Percentiles rank a stretch among this genome's conserved stretches.
These are phyloP conservation scores for Spiromastix sp. DNA, from an alignment of 2,329 filamentous ascomycete species.

Conservation along the genomic window DNA sequence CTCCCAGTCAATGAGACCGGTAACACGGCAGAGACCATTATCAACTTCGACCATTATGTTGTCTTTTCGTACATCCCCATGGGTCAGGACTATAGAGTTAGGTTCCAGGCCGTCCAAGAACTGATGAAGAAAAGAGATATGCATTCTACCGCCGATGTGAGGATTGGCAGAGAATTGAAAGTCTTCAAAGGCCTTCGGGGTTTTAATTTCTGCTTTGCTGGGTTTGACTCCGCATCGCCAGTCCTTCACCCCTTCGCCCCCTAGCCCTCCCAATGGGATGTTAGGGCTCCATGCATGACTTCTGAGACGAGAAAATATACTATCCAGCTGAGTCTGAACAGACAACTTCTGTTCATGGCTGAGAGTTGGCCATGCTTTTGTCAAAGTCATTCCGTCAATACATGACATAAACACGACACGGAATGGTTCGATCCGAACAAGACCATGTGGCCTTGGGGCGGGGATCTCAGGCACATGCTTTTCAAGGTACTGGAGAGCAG, in stretches of 20 bases:
- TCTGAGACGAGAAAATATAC: constrained; percentile 15
- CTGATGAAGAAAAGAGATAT: too few species aligned
- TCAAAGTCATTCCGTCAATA: constrained; percentile 15
- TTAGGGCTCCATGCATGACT: constrained; percentile 13
- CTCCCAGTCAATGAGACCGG: constrained; percentile 24
- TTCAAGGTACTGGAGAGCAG: constrained; percentile 17
- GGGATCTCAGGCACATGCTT: constrained; percentile 17
- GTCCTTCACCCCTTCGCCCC: too few species aligned
- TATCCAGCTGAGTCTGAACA: constrained; percentile 10
- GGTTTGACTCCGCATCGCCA: too few species aligned
- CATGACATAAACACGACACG: constrained; percentile 21
- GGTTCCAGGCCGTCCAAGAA: too few species aligned
- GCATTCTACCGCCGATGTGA: too few species aligned
- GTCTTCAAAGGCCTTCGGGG: too few species aligned
- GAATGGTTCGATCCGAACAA: constrained; percentile 15
- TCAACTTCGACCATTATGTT: constrained; percentile 20
- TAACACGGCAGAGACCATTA: constrained; percentile 9
- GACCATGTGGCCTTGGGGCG: constrained; percentile 18
- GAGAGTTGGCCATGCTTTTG: constrained; percentile 16
- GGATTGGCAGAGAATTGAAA: too few species aligned
- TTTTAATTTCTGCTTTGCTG: too few species aligned
- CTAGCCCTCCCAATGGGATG: not conserved
- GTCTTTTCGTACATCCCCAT: constrained; percentile 16
- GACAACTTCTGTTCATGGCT: constrained; percentile 7
- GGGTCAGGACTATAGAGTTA: constrained; percentile 16